Base-by-base conservation (phyloP, 352 stramenopile genomes). In the Phytophthora nicotianae region DNA sequence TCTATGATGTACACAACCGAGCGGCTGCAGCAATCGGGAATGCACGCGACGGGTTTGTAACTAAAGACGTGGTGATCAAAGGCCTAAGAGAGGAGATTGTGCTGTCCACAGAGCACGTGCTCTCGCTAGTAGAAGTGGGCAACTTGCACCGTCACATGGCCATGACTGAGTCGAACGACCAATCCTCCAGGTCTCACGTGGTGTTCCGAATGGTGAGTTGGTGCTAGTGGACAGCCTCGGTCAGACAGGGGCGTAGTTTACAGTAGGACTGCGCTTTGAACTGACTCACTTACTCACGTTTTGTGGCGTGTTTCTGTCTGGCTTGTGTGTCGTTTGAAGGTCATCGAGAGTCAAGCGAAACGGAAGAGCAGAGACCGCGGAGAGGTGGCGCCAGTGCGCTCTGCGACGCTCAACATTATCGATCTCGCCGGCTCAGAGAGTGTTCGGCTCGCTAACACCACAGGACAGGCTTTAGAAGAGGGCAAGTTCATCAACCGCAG, bases 401-500 rank as follows among this genome's bases (percentile, higher is more conserved):
- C 90, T 5, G 89, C 88, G 26, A 97, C 87, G 20, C 75, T 97
- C 19, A 97, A 95, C 50, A 81, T 97, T 60, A 90, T 97, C 26
- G 91, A 98, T 70, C 79, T 97, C 2, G 91, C 88, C 6, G 94
- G 88, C n/a, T 95, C 77, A 3, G 88, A 97, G 63, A 93, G 79
- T 57, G 88, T 95, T 17, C 86, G 86, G 20, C 73, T 93, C 2
- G 80, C 88, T 0, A 91, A 96, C 48, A 93, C 84, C 4, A 83
- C 78, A 11, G 86, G 85, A 5, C 76, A 93, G 42, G 75, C 89
- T 7, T 62, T 91, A 50, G 76, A 91, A 27, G 92, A 98, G 71
- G 91, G 91, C 46, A 84, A 79, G 29, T 93, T 89, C 70, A 98
- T 98, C 63, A 98, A 98, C 73, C 84, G 85, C 33, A 92, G 77